Conservation (phyloP, 2,329 filamentous ascomycete genomes). For the Fusarium foetens region DNA sequence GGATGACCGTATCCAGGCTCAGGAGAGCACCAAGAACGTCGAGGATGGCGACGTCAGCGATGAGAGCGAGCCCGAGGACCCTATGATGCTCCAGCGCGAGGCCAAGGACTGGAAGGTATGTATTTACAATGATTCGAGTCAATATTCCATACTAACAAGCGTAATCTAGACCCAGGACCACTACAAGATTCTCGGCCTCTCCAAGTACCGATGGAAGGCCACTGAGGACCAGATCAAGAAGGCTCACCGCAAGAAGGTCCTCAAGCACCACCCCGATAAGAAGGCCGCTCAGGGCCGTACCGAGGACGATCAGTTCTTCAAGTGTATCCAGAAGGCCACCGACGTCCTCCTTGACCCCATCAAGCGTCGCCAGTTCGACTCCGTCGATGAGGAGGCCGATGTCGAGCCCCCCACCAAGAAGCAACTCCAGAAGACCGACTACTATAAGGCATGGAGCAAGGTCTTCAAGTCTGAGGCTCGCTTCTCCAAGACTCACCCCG, state of each 20-base stretch:
- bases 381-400: constrained; percentile 92
- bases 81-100: constrained; percentile 89
- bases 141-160: neutral
- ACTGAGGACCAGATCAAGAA: constrained; percentile 99
- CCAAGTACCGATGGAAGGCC: constrained; percentile 90
- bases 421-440: constrained; percentile 84
- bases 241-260: constrained; percentile 99
- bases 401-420: constrained; percentile 95
- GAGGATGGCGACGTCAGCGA: constrained; percentile 91
- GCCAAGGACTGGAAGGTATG: constrained; percentile 99
- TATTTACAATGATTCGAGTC: neutral
- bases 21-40: constrained; percentile 93
- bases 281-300: constrained; percentile 88
- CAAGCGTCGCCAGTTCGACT: constrained; percentile 95
- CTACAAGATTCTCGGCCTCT: constrained; percentile 93
- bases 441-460: constrained; percentile 92
- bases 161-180: constrained; percentile 83
- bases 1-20: constrained; percentile 96
- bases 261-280: constrained; percentile 99
- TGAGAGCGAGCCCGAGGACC: constrained; percentile 93
- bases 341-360: constrained; percentile 92
- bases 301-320: constrained; percentile 99
- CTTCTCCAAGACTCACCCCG: constrained; percentile 91
- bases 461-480: constrained; percentile 93
- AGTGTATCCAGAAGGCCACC: constrained; percentile 98